Base-by-base conservation (phyloP, 495 filamentous ascomycete genomes). In the Penicillium pulvis region DNA sequence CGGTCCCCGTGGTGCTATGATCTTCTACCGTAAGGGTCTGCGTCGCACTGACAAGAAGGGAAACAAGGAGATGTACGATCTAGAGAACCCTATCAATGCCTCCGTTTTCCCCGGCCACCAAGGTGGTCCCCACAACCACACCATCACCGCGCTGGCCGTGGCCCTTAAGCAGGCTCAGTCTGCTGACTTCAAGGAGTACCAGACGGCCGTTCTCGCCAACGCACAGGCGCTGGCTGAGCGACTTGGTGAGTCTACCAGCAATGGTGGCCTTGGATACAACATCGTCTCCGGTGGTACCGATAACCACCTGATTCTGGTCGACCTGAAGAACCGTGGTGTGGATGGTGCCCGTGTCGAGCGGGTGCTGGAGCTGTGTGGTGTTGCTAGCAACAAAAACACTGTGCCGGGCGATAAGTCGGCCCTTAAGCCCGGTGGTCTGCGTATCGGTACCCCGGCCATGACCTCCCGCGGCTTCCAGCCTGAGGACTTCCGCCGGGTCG, bases 81-180 rank as follows among this genome's bases (percentile, higher is more conserved):
- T 98, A 48, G 94, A 98, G 76, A 85, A 83, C 60, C 90, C 92
- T 43, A 98, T 98, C 78, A 98, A 98, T 73, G 81, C 85, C 49
- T 97, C 95, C 9, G 95, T 98, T 58, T 98, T 98, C 82, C 94
- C 94, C n/a, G 94, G 95, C 31, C 94, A 98, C 75, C 94, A 98
- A 69, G 94, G 94, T 65, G 94, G 94, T 4, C 94, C 94, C 12
- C 94, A 98, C 81, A 98, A 98, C 78, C 94, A 98, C 77, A 98
- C 94, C 53, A 98, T 98, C 74, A 93, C 93, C 46, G 95, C 94
- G 12, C 82, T 98, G 35, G 83, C 95, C 16, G 94, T 98, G 3
- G 94, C 94, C 2, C 81, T 98, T 30, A 91, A 93, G 75, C 94
- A 98, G 75, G 91, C 94, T 1, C 92, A 95, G 64, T 88, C 85